Base-by-base conservation (phyloP, 805 yeast genomes). In the Candida dajiaensis region DNA sequence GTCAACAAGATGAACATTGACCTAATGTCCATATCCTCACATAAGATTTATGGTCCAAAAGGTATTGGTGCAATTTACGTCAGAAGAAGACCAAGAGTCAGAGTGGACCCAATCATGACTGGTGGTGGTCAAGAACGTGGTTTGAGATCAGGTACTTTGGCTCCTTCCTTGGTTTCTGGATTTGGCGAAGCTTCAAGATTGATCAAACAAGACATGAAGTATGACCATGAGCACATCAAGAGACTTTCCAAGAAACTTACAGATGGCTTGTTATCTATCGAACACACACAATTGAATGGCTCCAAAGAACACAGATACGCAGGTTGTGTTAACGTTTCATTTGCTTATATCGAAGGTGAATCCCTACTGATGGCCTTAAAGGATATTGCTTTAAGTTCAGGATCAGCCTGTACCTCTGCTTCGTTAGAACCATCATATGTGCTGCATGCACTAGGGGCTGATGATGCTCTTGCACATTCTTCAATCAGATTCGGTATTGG, bases 111-210 rank as follows among this genome's bases (percentile, higher is more conserved):
- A 20, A 73, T 94, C 46, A 86, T 94, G 56, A 85, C 89, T 50
- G 99, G 99, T 55, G 99, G 99, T 70, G 99, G 99, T 44, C 99
- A 94, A 72, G 99, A 94, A 72, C 85, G 99, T 73, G 99, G 99
- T 49, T 74, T 94, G 60, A 79, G 99, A 70, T 86, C 96, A 6
- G 99, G 99, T 50, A 94, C 99, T 25, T 76, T 94, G 63, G 90
- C 99, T 4, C 96, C 99, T n/a, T 96, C 98, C 20, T 74, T 89
- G 61, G 87, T 92, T 38, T 83, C 89, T 31, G 99, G 99, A 0
- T 89, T 94, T 65, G 99, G 99, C 51, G 98, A 94, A 69, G 99
- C 99, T 28, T 94, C 97, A 38, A 77, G 96, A 62, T 67, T 94
- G 50, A 84, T 89, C 77, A 66, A 65, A 45, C 69, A 73, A 56